Percentiles rank a stretch among this genome's conserved stretches.
phyloP scores from a whole-genome alignment of 2,329 filamentous ascomycete genomes.

The Xylaria sp. region DNA sequence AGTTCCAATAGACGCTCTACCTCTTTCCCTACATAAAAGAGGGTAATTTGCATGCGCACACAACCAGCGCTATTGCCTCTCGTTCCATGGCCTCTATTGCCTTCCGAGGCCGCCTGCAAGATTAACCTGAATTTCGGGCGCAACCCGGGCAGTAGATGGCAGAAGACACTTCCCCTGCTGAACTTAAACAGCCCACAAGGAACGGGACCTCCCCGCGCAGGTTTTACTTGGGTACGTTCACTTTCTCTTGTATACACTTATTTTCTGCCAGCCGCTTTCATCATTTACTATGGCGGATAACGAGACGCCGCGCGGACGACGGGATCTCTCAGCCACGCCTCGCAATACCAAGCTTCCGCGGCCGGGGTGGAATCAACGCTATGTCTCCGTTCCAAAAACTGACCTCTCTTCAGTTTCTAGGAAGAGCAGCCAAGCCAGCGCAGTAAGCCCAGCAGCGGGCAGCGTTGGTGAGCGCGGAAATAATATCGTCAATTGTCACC shows the following conservation, averaged over 20 bases:
- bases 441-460: conserved; percentile 26
- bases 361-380: conserved; percentile 29
- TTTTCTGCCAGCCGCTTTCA: conserved; percentile 6
- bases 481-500: conserved; percentile 28
- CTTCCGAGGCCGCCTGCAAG: conserved; percentile 9
- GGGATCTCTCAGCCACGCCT: conserved; percentile 23
- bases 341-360: conserved; percentile 40
- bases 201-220: conserved; percentile 30
- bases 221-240: conserved; percentile 43
- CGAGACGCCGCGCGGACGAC: conserved; percentile 24
- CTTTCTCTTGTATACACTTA: conserved; percentile 8
- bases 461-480: conserved; percentile 15
- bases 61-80: background rate
- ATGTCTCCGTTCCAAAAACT: conserved; percentile 31
- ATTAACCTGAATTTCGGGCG: conserved; percentile 27
- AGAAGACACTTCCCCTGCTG: conserved; percentile 33
- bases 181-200: conserved; percentile 36
- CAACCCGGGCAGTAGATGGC: conserved; percentile 28
- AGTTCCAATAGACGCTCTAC: background rate
- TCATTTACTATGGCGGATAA: conserved; percentile 37
- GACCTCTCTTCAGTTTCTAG: conserved; percentile 35
- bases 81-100: conserved; percentile 2
- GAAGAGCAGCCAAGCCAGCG: conserved; percentile 35
- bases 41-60: background rate
- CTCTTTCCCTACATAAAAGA: background rate